Conservation (phyloP, 306 rosid species). For the Casuarina equisetifolia region DNA sequence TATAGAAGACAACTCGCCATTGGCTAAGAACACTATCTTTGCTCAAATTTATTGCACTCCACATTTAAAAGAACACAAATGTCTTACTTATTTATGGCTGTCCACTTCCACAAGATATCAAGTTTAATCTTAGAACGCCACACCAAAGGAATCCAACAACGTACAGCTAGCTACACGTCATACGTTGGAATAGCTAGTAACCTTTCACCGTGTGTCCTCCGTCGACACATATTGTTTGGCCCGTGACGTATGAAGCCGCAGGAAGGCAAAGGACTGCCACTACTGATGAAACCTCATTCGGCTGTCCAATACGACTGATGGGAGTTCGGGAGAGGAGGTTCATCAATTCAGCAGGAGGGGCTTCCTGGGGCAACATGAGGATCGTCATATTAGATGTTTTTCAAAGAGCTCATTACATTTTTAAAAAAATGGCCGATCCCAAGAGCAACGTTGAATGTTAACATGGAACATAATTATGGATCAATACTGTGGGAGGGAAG, state of each 20-base stretch:
- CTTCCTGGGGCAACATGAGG: background rate
- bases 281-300: conserved; percentile 47
- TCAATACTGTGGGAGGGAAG: background rate
- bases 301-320: conserved; percentile 33
- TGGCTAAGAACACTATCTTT: too few relatives aligned
- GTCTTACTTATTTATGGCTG: too few relatives aligned
- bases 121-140: too few relatives aligned
- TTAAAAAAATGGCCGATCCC: too few relatives aligned
- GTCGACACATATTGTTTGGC: conserved; percentile 49
- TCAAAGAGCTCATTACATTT: too few relatives aligned
- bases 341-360: background rate
- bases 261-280: conserved; percentile 69
- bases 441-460: too few relatives aligned
- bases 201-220: conserved; percentile 53
- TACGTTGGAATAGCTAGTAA: background rate
- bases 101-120: too few relatives aligned
- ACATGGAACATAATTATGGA: background rate
- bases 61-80: too few relatives aligned
- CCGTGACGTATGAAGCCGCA: conserved; percentile 56
- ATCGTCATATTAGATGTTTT: background rate
- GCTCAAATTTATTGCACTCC: too few relatives aligned
- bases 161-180: too few relatives aligned
- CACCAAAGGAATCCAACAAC: too few relatives aligned
- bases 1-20: too few relatives aligned
- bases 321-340: conserved; percentile 27